Evolutionary conservation across 768 basidiomycete genomes (phyloP).

Genomic region (Cystofilobasidium bisporidii): DNA sequence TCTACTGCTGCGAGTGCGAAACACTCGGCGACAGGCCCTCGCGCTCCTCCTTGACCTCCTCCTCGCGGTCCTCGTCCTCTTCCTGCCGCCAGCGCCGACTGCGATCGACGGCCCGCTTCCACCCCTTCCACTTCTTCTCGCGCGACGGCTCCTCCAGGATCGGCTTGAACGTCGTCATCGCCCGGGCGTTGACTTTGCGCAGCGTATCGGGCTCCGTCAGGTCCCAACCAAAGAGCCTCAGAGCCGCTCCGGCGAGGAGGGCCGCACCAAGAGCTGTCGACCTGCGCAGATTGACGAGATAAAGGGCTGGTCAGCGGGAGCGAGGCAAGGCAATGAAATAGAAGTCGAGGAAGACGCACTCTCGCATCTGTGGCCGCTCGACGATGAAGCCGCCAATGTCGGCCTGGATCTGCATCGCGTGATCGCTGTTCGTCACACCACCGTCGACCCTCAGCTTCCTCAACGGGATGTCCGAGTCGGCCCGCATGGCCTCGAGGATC

Average conservation of each 20-base stretch:
- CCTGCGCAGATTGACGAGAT: constrained; percentile 43
- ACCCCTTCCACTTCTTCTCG: constrained; percentile 60
- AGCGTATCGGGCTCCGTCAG: constrained; percentile 72
- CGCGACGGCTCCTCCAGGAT: constrained; percentile 49
- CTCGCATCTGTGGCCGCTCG: constrained; percentile 88
- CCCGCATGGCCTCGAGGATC: constrained; percentile 87
- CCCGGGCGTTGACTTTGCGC: constrained; percentile 68
- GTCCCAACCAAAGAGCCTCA: constrained; percentile 87
- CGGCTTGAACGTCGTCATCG: constrained; percentile 62
- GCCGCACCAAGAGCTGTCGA: constrained; percentile 94
- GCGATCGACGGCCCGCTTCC: constrained; percentile 82
- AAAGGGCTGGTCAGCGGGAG: not conserved
- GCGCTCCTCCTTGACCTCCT: constrained; percentile 4
- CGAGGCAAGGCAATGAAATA: no score
- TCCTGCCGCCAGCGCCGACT: constrained; percentile 59
- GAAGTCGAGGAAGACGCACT: constrained; percentile 50
- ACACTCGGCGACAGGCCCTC: constrained; percentile 6
- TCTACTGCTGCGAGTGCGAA: no score
- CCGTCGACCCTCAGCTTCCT: constrained; percentile 90
- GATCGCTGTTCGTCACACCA: constrained; percentile 67
- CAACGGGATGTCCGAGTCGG: constrained; percentile 61
- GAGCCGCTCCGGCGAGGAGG: constrained; percentile 78
- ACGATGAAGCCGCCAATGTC: constrained; percentile 77
- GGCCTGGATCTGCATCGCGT: constrained; percentile 45
- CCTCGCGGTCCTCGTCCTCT: constrained; percentile 10